phyloP scores from a whole-genome alignment of 1,284 basidiomycete genomes.

The Moniliophthora roreri region DNA sequence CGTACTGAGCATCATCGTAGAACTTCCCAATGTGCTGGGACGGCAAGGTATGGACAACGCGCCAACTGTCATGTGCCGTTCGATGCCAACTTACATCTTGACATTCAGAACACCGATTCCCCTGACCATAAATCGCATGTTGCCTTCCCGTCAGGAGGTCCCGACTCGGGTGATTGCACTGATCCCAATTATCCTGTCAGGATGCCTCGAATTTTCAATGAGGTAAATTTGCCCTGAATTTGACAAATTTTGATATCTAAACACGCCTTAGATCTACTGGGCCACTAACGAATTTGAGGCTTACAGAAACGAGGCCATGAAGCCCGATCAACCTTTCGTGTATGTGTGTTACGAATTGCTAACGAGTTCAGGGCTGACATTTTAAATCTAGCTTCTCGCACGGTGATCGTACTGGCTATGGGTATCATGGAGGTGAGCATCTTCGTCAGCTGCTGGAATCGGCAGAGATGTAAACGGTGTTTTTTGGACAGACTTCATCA shows the following conservation, averaged over 20 bases:
- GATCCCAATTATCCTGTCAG: conserved; percentile 41
- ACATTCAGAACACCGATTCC: conserved; percentile 38
- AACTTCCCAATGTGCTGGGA: conserved; percentile 47
- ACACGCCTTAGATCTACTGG: conserved; percentile 38
- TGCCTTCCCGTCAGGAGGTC: conserved; percentile 41
- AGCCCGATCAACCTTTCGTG: conserved; percentile 45
- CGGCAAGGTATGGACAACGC: conserved; percentile 20
- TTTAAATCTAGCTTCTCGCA: conserved; percentile 31
- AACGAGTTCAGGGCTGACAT: neutral
- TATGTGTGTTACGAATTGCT: conserved; percentile 22
- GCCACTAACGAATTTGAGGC: conserved; percentile 32
- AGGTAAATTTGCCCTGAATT: conserved; percentile 26
- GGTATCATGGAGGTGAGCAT: conserved; percentile 44
- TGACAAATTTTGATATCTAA: neutral
- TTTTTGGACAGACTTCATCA: conserved; percentile 41
- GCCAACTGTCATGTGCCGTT: neutral
- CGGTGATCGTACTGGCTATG: conserved; percentile 50
- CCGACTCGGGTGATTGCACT: conserved; percentile 42
- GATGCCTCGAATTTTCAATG: conserved; percentile 44
- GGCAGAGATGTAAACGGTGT: neutral
- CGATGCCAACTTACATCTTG: neutral
- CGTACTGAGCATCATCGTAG: conserved; percentile 8
- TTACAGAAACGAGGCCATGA: conserved; percentile 35
- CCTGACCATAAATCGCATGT: conserved; percentile 43
- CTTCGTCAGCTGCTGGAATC: neutral